These are phyloP conservation scores for Chaetomium fimeti DNA, from an alignment of 495 filamentous ascomycete genomes.

Conservation along the genomic window DNA sequence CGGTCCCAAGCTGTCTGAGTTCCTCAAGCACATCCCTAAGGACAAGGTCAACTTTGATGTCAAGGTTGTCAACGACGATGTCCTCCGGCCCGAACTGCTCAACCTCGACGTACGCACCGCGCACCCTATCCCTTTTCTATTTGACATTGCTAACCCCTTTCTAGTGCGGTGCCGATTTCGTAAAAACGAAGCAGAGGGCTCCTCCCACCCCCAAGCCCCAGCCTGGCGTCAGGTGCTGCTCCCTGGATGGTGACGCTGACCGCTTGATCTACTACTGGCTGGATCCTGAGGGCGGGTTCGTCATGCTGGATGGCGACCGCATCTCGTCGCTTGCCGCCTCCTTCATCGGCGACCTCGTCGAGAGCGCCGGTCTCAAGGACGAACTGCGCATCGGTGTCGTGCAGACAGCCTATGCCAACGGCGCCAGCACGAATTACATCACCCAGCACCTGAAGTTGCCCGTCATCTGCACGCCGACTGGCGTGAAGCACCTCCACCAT, in stretches of 20 bases:
- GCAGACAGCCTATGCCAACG: constrained; percentile 97
- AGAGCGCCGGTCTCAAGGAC: constrained; percentile 70
- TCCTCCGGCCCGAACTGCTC: constrained; percentile 79
- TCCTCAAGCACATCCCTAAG: constrained; percentile 77
- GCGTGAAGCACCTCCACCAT: constrained; percentile 96
- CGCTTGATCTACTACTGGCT: constrained; percentile 93
- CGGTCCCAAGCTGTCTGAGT: constrained; percentile 82
- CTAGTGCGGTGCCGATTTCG: constrained; percentile 92
- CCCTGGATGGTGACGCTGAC: constrained; percentile 93
- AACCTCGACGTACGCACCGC: constrained; percentile 71
- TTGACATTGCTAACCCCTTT: constrained; percentile 18
- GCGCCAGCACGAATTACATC: constrained; percentile 89
- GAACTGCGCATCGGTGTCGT: constrained; percentile 88
- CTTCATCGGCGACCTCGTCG: constrained; percentile 87
- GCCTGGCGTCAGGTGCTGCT: constrained; percentile 78
- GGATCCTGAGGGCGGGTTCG: constrained; percentile 77
- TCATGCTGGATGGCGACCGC: constrained; percentile 91
- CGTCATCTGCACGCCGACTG: constrained; percentile 88
- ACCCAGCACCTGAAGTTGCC: constrained; percentile 82
- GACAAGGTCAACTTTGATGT: constrained; percentile 69
- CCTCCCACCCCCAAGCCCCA: constrained; percentile 77
- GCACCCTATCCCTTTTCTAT: not conserved
- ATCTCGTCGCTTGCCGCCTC: constrained; percentile 92
- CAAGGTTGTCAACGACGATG: constrained; percentile 86
- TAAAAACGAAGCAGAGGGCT: constrained; percentile 92